These are phyloP conservation scores for Liquidambar formosana DNA, from an alignment of 164 flowering plant genomes.

Conservation along the genomic window DNA sequence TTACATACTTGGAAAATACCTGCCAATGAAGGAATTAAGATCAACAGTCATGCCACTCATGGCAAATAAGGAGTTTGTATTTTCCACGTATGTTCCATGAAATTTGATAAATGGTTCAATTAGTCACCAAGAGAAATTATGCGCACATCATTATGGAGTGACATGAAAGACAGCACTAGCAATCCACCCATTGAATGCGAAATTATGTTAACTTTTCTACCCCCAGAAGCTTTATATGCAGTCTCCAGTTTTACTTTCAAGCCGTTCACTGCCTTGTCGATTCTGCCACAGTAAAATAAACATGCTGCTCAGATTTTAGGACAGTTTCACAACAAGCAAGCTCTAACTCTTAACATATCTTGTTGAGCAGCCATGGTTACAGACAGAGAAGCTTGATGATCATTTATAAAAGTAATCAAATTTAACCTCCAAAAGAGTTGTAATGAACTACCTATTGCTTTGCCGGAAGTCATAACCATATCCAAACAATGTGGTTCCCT, in stretches of 20 bases:
- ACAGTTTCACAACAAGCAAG: slow-evolving; percentile 9
- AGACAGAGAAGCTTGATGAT: neutral
- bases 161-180: slow-evolving; percentile 69
- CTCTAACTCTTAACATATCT: neutral
- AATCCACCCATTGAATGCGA: slow-evolving; percentile 98
- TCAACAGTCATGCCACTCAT: slow-evolving; percentile 3
- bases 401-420: slow-evolving; percentile 6
- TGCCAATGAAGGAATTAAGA: slow-evolving; percentile 29
- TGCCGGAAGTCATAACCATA: slow-evolving; percentile 94
- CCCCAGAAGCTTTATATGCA: slow-evolving; percentile 83
- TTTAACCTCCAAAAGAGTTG: neutral
- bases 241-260: slow-evolving; percentile 63
- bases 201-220: slow-evolving; percentile 80
- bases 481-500: slow-evolving; percentile 89
- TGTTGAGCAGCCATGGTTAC: neutral
- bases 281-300: slow-evolving; percentile 41
- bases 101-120: slow-evolving; percentile 10
- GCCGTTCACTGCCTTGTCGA: slow-evolving; percentile 62
- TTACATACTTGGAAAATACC: slow-evolving; percentile 78
- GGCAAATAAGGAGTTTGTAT: neutral
- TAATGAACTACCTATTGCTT: slow-evolving; percentile 72
- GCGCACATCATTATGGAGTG: slow-evolving; percentile 73
- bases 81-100: neutral
- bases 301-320: slow-evolving; percentile 14
- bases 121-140: slow-evolving; percentile 9